A percentile compares a stretch with the other conserved stretches of the same genome.
phyloP scores from a whole-genome alignment of 148 eudicot species.

The Bassia scoparia region DNA sequence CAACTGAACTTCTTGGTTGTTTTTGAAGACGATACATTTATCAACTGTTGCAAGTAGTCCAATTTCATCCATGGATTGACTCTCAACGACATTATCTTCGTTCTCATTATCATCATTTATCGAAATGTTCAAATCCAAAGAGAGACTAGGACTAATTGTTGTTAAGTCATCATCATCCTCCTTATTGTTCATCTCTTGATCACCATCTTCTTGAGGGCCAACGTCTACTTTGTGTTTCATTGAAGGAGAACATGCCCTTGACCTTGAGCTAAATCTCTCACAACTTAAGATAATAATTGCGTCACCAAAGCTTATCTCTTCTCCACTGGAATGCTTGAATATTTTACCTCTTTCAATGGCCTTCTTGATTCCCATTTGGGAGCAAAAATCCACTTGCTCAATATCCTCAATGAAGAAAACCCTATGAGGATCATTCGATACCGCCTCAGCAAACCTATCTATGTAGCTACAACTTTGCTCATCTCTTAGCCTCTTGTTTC shows the following conservation, averaged over 20 bases:
- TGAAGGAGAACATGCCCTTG: constrained; percentile 61
- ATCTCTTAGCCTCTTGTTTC: constrained; percentile 65
- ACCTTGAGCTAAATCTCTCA: constrained; percentile 52
- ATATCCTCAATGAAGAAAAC: constrained; percentile 78
- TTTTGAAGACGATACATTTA: constrained; percentile 46
- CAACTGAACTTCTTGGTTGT: constrained; percentile 25
- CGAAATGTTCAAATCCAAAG: constrained; percentile 71
- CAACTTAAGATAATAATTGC: constrained; percentile 71
- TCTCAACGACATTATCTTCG: constrained; percentile 15
- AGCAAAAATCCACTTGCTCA: constrained; percentile 61
- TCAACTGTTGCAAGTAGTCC: constrained; percentile 66
- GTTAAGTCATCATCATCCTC: constrained; percentile 19
- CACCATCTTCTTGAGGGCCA: constrained; percentile 22
- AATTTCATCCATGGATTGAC: constrained; percentile 43
- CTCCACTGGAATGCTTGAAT: constrained; percentile 35
- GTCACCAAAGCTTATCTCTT: constrained; percentile 56
- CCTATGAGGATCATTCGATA: constrained; percentile 56
- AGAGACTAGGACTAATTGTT: constrained; percentile 37
- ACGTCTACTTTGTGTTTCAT: constrained; percentile 34
- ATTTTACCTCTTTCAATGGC: constrained; percentile 69
- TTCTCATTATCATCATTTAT: constrained; percentile 39
- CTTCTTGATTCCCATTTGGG: constrained; percentile 62
- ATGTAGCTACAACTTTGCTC: constrained; percentile 56
- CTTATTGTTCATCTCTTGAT: constrained; percentile 1
- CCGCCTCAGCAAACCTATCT: constrained; percentile 47